These are phyloP conservation scores for Colletotrichum sublineola DNA, from an alignment of 2,329 filamentous ascomycete genomes.

Conservation along the genomic window DNA sequence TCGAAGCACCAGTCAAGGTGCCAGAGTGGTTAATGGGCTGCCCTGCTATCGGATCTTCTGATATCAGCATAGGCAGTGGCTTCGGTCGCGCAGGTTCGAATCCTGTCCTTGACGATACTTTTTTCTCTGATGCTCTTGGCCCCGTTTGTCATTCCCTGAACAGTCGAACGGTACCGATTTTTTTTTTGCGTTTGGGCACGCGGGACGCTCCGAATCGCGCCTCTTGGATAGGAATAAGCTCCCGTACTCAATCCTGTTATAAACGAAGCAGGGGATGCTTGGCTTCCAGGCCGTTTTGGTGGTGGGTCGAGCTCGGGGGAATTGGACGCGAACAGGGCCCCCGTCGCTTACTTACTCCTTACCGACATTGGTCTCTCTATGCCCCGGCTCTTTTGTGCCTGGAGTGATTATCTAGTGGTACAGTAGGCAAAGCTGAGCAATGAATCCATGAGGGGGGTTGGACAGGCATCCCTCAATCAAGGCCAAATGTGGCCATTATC, in stretches of 20 bases:
- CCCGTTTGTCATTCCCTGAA: neutral
- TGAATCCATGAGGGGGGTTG: neutral
- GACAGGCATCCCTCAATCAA: neutral
- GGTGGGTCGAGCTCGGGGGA: conserved; percentile 2
- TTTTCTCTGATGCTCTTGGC: neutral
- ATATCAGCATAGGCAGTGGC: conserved; percentile 34
- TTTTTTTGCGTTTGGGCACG: neutral
- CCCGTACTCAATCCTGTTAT: too few relatives aligned
- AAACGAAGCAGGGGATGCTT: conserved; percentile 1
- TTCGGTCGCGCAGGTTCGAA: conserved; percentile 43
- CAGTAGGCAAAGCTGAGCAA: neutral
- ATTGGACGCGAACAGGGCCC: neutral
- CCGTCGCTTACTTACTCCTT: neutral
- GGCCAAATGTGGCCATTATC: neutral
- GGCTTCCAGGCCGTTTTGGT: neutral
- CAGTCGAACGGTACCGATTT: neutral
- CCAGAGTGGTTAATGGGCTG: conserved; percentile 43
- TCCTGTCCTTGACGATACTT: conserved; percentile 36
- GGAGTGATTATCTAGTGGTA: neutral
- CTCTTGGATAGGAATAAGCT: neutral
- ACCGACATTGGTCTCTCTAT: neutral
- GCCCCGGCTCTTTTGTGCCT: neutral
- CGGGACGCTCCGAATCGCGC: neutral
- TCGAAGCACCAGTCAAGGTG: conserved; percentile 28
- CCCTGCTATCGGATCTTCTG: conserved; percentile 31